These are phyloP conservation scores for Serendipita indica DNA, from an alignment of 768 basidiomycete genomes.

Conservation along the genomic window DNA sequence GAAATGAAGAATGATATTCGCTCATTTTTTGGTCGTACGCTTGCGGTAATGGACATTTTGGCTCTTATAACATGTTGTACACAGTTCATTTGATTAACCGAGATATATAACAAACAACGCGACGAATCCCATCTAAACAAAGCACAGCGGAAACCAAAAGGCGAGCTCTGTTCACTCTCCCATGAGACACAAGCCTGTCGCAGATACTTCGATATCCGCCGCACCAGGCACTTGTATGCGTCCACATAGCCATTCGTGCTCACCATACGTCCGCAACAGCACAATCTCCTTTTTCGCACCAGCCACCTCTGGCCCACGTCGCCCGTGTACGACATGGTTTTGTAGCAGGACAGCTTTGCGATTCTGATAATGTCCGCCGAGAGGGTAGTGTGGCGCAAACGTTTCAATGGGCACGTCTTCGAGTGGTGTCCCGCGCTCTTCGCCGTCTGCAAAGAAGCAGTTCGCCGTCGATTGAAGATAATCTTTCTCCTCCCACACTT, in stretches of 20 bases:
- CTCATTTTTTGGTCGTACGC: no score
- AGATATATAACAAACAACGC: no score
- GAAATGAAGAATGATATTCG: no score
- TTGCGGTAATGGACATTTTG: no score
- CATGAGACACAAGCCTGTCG: background rate
- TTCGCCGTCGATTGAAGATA: background rate
- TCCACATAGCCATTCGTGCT: conserved; percentile 7
- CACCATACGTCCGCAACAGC: background rate
- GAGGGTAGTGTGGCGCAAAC: background rate
- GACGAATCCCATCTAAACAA: no score
- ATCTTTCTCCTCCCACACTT: background rate
- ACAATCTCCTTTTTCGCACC: background rate
- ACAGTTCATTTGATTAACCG: no score
- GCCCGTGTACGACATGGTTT: background rate
- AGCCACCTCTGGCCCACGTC: background rate
- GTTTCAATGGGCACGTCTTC: background rate
- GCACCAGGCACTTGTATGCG: background rate
- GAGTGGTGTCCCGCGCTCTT: background rate
- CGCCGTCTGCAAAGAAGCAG: background rate
- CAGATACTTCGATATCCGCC: conserved; percentile 1
- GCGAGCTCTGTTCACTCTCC: no score
- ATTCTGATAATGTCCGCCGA: background rate
- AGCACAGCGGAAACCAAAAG: no score
- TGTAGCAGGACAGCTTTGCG: background rate
- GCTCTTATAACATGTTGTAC: no score